Conservation (phyloP, 176 grass and related monocot species). For the Oryza longistaminata region DNA sequence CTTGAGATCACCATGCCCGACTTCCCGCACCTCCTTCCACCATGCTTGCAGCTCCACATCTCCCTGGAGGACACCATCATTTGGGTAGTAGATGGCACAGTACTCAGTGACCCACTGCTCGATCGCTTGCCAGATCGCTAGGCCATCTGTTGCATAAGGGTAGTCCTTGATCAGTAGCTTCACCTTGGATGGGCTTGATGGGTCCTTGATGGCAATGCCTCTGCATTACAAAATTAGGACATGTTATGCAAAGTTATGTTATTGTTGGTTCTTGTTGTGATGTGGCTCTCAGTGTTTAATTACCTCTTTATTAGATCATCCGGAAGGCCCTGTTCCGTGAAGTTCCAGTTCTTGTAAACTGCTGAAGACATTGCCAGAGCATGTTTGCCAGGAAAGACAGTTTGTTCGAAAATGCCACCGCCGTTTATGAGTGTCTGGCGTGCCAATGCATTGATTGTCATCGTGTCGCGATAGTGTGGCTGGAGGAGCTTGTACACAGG, state of each 20-base stretch:
- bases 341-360: constrained; percentile 6
- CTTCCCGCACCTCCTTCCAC: constrained; percentile 53
- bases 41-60: constrained; percentile 50
- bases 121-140: neutral
- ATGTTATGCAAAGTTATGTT: neutral
- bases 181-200: neutral
- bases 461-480: constrained; percentile 30
- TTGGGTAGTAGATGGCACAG: constrained; percentile 15
- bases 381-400: constrained; percentile 42
- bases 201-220: neutral
- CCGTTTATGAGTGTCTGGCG: constrained; percentile 44
- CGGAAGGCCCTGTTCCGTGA: constrained; percentile 15
- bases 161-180: constrained; percentile 5
- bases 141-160: neutral
- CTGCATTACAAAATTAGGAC: neutral
- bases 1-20: constrained; percentile 52
- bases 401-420: constrained; percentile 38
- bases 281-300: neutral
- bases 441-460: constrained; percentile 31
- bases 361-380: constrained; percentile 15
- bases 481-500: constrained; percentile 10
- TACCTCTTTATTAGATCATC: constrained; percentile 10
- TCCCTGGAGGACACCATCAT: neutral
- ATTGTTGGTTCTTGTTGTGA: neutral
- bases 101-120: constrained; percentile 22